phyloP scores from a whole-genome alignment of 306 rosid species.

The Fragaria nilgerrensis region DNA sequence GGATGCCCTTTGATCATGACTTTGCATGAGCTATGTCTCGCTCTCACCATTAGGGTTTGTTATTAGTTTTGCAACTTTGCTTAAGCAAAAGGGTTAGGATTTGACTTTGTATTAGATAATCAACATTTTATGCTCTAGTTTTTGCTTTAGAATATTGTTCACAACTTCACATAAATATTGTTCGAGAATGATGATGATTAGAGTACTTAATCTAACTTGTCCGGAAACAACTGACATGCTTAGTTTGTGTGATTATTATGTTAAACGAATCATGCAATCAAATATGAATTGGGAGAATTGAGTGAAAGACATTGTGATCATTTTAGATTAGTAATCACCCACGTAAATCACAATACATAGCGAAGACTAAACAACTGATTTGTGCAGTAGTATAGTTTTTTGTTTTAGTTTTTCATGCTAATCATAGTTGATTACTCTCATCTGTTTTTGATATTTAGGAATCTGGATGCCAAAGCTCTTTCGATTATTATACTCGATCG shows the following conservation, averaged over 20 bases:
- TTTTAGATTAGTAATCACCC: neutral
- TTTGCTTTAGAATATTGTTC: neutral
- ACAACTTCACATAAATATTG: neutral
- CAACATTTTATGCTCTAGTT: neutral
- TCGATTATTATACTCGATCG: neutral
- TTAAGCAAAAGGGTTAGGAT: neutral
- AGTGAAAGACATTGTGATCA: neutral
- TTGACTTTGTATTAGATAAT: neutral
- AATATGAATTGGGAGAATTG: neutral
- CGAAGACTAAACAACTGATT: neutral
- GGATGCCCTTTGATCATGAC: slow-evolving; percentile 9
- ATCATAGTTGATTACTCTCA: too few species aligned
- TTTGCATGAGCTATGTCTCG: slow-evolving; percentile 1
- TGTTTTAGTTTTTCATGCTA: neutral
- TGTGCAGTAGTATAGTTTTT: too few species aligned
- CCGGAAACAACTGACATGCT: neutral
- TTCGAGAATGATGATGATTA: neutral
- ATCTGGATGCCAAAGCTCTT: too few species aligned
- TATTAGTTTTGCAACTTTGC: neutral
- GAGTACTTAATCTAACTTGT: neutral
- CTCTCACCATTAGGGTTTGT: neutral
- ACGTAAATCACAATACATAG: neutral
- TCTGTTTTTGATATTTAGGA: too few species aligned
- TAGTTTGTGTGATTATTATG: neutral
- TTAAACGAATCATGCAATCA: neutral